phyloP scores from a whole-genome alignment of 306 rosid species.

The Myrica gale region DNA sequence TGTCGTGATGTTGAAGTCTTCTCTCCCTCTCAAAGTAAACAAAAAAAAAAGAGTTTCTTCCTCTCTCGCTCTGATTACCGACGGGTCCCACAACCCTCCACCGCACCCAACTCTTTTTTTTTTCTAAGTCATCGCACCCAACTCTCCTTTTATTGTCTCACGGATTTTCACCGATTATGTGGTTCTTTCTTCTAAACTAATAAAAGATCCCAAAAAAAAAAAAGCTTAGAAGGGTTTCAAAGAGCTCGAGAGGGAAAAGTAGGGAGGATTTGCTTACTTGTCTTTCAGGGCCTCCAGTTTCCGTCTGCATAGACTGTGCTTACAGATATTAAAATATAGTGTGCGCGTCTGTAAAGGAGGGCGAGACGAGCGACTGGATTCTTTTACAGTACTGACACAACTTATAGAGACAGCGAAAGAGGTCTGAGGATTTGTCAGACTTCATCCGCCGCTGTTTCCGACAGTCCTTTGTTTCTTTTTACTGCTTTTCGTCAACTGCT shows the following conservation, averaged over 20 bases:
- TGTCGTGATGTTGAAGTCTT: slow-evolving; percentile 72
- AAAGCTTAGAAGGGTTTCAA: not conserved
- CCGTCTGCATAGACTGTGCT: not conserved
- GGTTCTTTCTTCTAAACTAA: not conserved
- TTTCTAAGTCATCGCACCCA: slow-evolving; percentile 24
- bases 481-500: not conserved
- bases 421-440: not conserved
- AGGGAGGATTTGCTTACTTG: not conserved
- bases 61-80: slow-evolving; percentile 42
- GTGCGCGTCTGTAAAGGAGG: not conserved
- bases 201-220: not conserved
- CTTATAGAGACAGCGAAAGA: not conserved
- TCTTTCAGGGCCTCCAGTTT: not conserved
- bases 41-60: not conserved
- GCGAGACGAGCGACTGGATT: not conserved
- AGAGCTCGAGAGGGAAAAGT: not conserved
- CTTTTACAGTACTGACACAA: not conserved
- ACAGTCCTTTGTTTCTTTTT: not conserved
- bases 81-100: slow-evolving; percentile 51
- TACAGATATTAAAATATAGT: not conserved
- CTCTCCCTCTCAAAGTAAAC: not conserved
- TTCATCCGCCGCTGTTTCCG: slow-evolving; percentile 21
- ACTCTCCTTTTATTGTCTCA: slow-evolving; percentile 25
- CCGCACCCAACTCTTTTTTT: slow-evolving; percentile 19
- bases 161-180: slow-evolving; percentile 42